Percentiles rank a stretch among this genome's conserved stretches.
Evolutionary conservation across 345 rosid species (phyloP).

Genomic region (Geranium brycei): DNA sequence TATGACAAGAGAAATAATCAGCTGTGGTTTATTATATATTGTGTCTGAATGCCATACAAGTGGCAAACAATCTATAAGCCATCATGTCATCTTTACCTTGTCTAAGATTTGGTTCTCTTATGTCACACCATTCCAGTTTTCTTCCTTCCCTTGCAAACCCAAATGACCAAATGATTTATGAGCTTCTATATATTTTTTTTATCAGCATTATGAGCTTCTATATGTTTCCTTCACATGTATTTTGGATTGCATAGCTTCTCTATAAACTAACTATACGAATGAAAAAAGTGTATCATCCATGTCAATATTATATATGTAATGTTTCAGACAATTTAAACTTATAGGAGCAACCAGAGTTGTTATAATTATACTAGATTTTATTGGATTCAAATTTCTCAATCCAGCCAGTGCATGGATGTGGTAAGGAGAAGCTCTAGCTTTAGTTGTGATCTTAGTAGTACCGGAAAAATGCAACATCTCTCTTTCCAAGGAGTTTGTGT

Average conservation of each 20-base stretch:
- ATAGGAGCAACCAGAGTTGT: not conserved
- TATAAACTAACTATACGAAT: not conserved
- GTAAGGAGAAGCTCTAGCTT: not conserved
- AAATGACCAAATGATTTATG: not conserved
- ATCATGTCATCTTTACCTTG: not conserved
- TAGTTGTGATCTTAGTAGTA: not conserved
- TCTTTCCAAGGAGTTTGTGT: not conserved
- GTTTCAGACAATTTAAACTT: not conserved
- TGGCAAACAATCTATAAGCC: not conserved
- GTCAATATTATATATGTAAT: not conserved
- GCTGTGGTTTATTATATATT: not conserved
- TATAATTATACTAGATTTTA: not conserved
- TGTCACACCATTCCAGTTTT: not conserved
- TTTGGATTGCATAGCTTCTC: not conserved
- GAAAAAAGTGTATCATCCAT: not conserved
- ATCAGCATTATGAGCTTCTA: not conserved
- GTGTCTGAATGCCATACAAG: not conserved
- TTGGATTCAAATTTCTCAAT: no score
- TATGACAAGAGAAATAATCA: not conserved
- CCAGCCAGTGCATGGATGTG: not conserved
- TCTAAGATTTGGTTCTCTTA: not conserved
- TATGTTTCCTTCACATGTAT: not conserved
- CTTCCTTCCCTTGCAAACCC: not conserved
- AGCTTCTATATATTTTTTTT: no score
- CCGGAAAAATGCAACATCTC: not conserved